A percentile compares a stretch with the other conserved stretches of the same genome.
Conservation (phyloP, 176 grass and related monocot species). For the Miscanthus lutarioriparius region DNA sequence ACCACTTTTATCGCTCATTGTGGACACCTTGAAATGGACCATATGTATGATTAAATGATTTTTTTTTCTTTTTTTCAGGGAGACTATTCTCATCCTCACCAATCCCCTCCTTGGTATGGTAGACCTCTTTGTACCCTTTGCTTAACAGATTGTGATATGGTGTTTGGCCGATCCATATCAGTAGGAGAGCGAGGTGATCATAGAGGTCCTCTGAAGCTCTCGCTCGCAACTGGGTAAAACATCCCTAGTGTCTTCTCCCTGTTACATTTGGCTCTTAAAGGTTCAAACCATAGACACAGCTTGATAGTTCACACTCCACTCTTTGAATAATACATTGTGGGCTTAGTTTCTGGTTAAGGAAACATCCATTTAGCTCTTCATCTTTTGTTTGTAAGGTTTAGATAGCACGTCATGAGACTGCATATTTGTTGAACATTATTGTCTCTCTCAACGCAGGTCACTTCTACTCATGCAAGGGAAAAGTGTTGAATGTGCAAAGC, state of each 20-base stretch:
- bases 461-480: constrained; percentile 72
- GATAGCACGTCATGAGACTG: neutral
- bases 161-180: constrained; percentile 72
- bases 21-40: neutral
- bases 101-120: constrained; percentile 75
- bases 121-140: constrained; percentile 85
- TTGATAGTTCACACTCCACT: constrained; percentile 14
- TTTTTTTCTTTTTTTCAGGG: constrained; percentile 44
- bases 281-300: neutral
- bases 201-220: constrained; percentile 74
- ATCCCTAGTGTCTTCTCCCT: constrained; percentile 28
- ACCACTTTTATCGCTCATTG: neutral
- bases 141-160: constrained; percentile 94
- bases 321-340: neutral
- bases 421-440: constrained; percentile 4
- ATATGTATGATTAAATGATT: neutral
- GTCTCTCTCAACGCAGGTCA: constrained; percentile 39
- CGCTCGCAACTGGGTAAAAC: constrained; percentile 68
- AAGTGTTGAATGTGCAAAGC: constrained; percentile 67
- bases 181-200: constrained; percentile 79
- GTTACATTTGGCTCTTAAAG: neutral
- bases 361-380: neutral
- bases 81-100: constrained; percentile 73
- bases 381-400: neutral
- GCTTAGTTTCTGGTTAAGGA: constrained; percentile 5